Evolutionary conservation across 345 rosid species (phyloP).

Genomic region (Eucalyptus caleyi): DNA sequence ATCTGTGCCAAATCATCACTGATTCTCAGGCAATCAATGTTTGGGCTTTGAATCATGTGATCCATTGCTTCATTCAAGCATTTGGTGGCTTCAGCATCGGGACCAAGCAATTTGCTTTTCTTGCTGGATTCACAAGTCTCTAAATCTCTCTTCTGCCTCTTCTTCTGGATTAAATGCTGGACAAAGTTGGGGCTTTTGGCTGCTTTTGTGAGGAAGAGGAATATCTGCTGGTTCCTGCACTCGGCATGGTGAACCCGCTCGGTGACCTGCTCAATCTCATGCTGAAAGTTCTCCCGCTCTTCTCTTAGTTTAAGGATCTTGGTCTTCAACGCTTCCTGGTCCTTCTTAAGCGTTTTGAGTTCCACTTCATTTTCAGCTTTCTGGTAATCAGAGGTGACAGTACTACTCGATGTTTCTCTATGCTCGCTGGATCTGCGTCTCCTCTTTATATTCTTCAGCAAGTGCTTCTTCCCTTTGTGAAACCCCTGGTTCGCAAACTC

Average conservation of each 20-base stretch:
- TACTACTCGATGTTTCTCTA: background rate
- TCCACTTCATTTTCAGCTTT: background rate
- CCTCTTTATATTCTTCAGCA: constrained; percentile 44
- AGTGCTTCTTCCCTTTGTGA: constrained; percentile 39
- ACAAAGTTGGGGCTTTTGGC: constrained; percentile 20
- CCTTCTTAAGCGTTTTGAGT: constrained; percentile 24
- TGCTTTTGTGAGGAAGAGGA: constrained; percentile 32
- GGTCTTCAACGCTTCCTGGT: background rate
- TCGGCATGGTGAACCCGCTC: constrained; percentile 26
- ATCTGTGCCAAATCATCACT: background rate
- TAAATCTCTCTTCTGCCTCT: constrained; percentile 14
- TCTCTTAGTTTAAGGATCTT: background rate
- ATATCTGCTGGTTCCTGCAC: constrained; percentile 32
- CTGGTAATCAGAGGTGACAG: background rate
- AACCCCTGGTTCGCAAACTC: constrained; percentile 54
- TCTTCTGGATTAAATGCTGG: constrained; percentile 24
- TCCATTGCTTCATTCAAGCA: background rate
- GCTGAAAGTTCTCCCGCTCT: constrained; percentile 7
- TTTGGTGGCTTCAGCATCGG: background rate
- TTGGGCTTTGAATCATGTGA: background rate
- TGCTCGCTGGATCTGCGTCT: constrained; percentile 11
- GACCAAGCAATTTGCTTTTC: background rate
- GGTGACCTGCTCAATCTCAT: constrained; percentile 12
- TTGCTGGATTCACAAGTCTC: constrained; percentile 7
- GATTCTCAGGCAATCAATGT: background rate